Evolutionary conservation across 805 yeast species (phyloP).

Genomic region (Metschnikowia kofuensis): DNA sequence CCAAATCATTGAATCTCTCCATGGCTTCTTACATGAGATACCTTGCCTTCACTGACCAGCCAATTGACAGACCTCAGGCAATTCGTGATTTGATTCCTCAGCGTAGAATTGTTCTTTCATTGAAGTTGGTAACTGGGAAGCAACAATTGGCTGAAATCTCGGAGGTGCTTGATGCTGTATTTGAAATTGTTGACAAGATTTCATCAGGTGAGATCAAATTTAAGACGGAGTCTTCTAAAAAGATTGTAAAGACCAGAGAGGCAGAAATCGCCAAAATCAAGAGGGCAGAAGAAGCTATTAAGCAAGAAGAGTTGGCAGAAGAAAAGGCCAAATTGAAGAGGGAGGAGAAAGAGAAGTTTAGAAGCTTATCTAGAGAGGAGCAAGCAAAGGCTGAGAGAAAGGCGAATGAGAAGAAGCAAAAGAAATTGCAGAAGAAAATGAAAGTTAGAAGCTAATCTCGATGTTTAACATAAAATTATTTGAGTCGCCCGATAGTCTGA

Average conservation of each 20-base stretch:
- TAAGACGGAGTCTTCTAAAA: constrained; percentile 73
- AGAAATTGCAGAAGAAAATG: constrained; percentile 67
- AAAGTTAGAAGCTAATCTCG: constrained; percentile 34
- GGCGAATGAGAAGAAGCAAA: constrained; percentile 76
- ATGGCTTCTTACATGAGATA: constrained; percentile 54
- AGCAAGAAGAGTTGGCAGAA: constrained; percentile 65
- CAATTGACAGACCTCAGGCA: constrained; percentile 64
- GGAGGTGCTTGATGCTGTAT: constrained; percentile 51
- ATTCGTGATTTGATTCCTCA: constrained; percentile 52
- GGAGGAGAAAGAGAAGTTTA: constrained; percentile 56
- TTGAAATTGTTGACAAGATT: constrained; percentile 58
- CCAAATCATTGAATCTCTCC: constrained; percentile 38
- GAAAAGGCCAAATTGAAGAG: constrained; percentile 69
- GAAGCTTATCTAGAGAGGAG: constrained; percentile 67
- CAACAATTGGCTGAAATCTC: constrained; percentile 50
- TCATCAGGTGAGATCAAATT: constrained; percentile 50
- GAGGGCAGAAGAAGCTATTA: constrained; percentile 62
- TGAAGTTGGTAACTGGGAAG: constrained; percentile 48
- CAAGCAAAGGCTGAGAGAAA: constrained; percentile 76
- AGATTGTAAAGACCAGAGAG: constrained; percentile 75
- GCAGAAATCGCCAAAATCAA: constrained; percentile 66
- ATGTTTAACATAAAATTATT: background rate
- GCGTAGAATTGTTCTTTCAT: constrained; percentile 54
- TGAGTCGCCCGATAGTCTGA: background rate
- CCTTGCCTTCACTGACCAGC: constrained; percentile 82